Percentiles rank a stretch among this genome's conserved stretches.
Evolutionary conservation across 1,139 yeast species (phyloP).

Genomic region (Suhomyces kunorum): DNA sequence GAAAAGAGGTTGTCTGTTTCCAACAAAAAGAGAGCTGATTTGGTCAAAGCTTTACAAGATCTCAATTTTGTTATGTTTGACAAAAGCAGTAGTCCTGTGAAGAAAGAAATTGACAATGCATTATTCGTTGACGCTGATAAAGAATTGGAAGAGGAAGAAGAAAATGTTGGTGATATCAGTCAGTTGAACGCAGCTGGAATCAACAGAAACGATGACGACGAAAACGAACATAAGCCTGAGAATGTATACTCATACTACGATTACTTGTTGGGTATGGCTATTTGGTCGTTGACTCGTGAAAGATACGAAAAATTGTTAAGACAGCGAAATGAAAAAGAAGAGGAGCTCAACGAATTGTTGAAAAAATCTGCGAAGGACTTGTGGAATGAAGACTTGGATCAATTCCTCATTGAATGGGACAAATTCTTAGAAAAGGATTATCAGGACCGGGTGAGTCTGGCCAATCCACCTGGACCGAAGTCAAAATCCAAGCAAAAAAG

Average conservation of each 20-base stretch:
- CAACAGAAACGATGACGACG: conserved; percentile 29
- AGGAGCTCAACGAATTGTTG: conserved; percentile 66
- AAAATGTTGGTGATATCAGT: conserved; percentile 39
- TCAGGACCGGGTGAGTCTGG: conserved; percentile 32
- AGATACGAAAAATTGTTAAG: conserved; percentile 76
- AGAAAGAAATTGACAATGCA: conserved; percentile 19
- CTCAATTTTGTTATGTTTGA: conserved; percentile 76
- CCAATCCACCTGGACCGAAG: conserved; percentile 28
- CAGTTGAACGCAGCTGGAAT: conserved; percentile 33
- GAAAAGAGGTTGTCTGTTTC: conserved; percentile 69
- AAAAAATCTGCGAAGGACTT: conserved; percentile 79
- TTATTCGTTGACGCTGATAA: conserved; percentile 31
- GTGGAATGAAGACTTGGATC: conserved; percentile 83
- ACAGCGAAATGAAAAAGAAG: conserved; percentile 72
- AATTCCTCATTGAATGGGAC: conserved; percentile 66
- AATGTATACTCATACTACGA: conserved; percentile 62
- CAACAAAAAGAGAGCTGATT: conserved; percentile 67
- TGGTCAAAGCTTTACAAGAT: conserved; percentile 63
- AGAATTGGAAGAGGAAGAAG: conserved; percentile 38
- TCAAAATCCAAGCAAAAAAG: conserved; percentile 30
- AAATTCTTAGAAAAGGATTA: conserved; percentile 49
- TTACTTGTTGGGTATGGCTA: conserved; percentile 81
- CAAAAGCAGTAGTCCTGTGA: conserved; percentile 59
- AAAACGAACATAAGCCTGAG: conserved; percentile 38
- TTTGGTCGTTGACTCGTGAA: conserved; percentile 91